Percentiles rank a stretch among this genome's conserved stretches.
phyloP scores from a whole-genome alignment of 208 protist genomes.

The Acanthamoeba royreba region DNA sequence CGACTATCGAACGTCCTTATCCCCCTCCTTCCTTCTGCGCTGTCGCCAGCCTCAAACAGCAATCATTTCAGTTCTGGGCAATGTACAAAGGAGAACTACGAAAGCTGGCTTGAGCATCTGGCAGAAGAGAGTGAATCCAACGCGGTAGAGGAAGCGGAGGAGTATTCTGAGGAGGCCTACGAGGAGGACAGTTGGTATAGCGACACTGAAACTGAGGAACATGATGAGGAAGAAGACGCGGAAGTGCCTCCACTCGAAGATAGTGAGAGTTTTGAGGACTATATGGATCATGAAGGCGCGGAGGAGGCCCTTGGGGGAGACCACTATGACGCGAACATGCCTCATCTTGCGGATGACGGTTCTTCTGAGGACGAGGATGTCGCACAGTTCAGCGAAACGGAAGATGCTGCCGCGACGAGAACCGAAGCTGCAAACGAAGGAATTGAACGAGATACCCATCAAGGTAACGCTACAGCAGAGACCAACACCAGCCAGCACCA shows the following conservation, averaged over 20 bases:
- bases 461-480: not conserved
- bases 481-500: not conserved
- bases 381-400: not conserved
- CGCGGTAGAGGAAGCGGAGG: not conserved
- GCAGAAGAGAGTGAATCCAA: not conserved
- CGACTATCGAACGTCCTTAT: not conserved
- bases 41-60: not conserved
- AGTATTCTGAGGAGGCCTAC: not conserved
- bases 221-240: not conserved
- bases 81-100: not conserved
- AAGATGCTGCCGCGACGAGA: too few relatives aligned
- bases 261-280: not conserved
- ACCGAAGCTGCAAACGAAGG: not conserved
- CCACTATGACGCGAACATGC: not conserved
- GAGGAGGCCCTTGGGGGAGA: not conserved
- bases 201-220: too few relatives aligned
- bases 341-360: not conserved
- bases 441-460: not conserved
- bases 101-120: not conserved
- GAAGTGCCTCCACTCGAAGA: not conserved
- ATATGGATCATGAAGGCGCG: not conserved
- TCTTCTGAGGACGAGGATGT: not conserved
- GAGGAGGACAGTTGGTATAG: not conserved
- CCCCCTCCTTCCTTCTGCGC: not conserved
- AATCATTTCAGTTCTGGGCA: too few relatives aligned